Conservation (phyloP, 2,329 filamentous ascomycete species). For the Xylariaceae sp. region DNA sequence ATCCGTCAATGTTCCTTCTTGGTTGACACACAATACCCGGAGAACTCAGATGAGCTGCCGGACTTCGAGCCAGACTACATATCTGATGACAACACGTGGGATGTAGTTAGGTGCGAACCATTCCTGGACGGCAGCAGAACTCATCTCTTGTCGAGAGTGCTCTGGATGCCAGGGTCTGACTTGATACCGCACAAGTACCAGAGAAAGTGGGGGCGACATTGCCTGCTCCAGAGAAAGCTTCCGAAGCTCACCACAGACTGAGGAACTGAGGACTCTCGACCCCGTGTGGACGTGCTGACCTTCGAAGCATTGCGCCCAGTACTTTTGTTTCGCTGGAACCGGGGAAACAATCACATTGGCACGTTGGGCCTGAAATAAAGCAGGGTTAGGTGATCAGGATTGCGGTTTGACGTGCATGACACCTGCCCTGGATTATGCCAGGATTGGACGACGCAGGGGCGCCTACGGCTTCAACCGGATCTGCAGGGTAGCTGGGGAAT, state of each 20-base stretch:
- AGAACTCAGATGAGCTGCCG: slow-evolving; percentile 46
- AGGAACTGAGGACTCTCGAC: too few relatives aligned
- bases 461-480: too few relatives aligned
- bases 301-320: too few relatives aligned
- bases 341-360: too few relatives aligned
- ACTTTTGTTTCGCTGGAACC: too few relatives aligned
- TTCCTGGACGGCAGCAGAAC: slow-evolving; percentile 82
- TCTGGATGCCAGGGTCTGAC: slow-evolving; percentile 75
- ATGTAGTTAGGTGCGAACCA: slow-evolving; percentile 66
- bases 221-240: slow-evolving; percentile 63
- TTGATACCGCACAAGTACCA: slow-evolving; percentile 66
- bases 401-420: too few relatives aligned
- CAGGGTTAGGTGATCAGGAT: too few relatives aligned
- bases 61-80: slow-evolving; percentile 77
- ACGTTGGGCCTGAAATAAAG: too few relatives aligned
- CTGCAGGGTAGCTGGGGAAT: too few relatives aligned
- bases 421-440: background rate
- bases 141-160: slow-evolving; percentile 65
- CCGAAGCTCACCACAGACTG: too few relatives aligned
- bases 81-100: slow-evolving; percentile 71
- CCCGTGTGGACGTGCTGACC: too few relatives aligned
- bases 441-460: background rate
- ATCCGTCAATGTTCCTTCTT: slow-evolving; percentile 74
- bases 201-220: slow-evolving; percentile 85
- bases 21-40: slow-evolving; percentile 80